Conservation (phyloP, 768 basidiomycete genomes). For the Psilocybe cubensis region DNA sequence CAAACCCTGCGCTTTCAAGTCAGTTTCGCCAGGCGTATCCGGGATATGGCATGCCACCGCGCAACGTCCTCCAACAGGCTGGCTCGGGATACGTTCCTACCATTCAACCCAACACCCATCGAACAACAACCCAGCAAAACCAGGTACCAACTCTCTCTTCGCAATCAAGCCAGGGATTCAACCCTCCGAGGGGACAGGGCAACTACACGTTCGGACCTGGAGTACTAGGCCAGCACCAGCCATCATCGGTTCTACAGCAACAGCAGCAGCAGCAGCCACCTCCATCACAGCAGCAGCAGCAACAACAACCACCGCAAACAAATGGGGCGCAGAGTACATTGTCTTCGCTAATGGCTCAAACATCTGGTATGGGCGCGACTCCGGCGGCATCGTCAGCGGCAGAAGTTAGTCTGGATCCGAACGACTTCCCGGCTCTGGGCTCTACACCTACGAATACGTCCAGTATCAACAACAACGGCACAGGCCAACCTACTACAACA, state of each 20-base stretch:
- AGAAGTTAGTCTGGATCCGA: conserved; percentile 83
- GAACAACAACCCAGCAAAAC: conserved; percentile 57
- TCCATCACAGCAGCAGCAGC: conserved; percentile 40
- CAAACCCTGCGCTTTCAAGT: conserved; percentile 61
- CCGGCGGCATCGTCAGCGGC: conserved; percentile 67
- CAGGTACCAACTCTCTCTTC: conserved; percentile 58
- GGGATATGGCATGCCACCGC: conserved; percentile 62
- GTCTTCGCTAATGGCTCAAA: conserved; percentile 60
- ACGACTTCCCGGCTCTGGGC: conserved; percentile 88
- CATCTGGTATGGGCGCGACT: conserved; percentile 51
- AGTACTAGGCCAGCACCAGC: conserved; percentile 54
- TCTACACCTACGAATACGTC: conserved; percentile 51
- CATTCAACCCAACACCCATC: conserved; percentile 63
- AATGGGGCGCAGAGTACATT: conserved; percentile 56
- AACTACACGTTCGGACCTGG: conserved; percentile 64
- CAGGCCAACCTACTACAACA: conserved; percentile 45
- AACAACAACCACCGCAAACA: conserved; percentile 57
- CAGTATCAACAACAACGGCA: conserved; percentile 41
- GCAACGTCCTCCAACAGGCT: conserved; percentile 51
- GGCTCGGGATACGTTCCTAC: conserved; percentile 54
- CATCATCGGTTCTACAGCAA: conserved; percentile 44
- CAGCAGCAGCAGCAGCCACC: conserved; percentile 50
- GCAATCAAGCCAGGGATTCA: conserved; percentile 64
- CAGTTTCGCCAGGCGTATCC: conserved; percentile 66
- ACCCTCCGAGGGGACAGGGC: conserved; percentile 64